Evolutionary conservation across 257 asterid genomes (phyloP).

Genomic region (Coffea eugenioides): DNA sequence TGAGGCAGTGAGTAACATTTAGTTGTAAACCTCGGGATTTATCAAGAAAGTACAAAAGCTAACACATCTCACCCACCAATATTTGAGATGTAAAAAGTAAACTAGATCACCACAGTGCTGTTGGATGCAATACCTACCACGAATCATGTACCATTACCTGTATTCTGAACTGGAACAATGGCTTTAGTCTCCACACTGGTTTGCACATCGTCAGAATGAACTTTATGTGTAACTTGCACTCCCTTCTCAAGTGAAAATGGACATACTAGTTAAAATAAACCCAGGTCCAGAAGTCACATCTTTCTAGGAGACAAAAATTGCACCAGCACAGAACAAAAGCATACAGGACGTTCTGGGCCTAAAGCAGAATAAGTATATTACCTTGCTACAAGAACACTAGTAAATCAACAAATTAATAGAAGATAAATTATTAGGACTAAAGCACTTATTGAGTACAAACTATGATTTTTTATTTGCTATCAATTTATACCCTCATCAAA

Average conservation of each 20-base stretch:
- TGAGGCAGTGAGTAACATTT: not conserved
- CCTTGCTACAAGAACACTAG: not conserved
- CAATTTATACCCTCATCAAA: not conserved
- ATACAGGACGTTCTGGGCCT: not conserved
- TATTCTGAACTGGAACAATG: conserved; percentile 12
- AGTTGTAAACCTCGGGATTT: not conserved
- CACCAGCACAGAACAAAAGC: not conserved
- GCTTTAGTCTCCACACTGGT: conserved; percentile 23
- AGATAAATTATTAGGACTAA: not conserved
- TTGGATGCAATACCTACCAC: not conserved
- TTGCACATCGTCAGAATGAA: conserved; percentile 14
- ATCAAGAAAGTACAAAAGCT: not conserved
- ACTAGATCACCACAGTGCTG: conserved; percentile 3
- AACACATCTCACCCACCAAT: not conserved
- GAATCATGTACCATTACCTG: conserved; percentile 19
- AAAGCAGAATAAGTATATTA: not conserved
- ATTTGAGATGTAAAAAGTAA: not conserved
- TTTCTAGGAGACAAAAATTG: not conserved
- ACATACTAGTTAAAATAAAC: not conserved
- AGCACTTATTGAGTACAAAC: not conserved
- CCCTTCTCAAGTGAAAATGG: conserved; percentile 26
- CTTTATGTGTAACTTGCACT: conserved; percentile 15
- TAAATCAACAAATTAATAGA: not conserved
- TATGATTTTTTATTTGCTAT: too few relatives aligned
- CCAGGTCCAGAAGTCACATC: not conserved